phyloP scores from a whole-genome alignment of 306 rosid species.

The Pterocarpus santalinus region DNA sequence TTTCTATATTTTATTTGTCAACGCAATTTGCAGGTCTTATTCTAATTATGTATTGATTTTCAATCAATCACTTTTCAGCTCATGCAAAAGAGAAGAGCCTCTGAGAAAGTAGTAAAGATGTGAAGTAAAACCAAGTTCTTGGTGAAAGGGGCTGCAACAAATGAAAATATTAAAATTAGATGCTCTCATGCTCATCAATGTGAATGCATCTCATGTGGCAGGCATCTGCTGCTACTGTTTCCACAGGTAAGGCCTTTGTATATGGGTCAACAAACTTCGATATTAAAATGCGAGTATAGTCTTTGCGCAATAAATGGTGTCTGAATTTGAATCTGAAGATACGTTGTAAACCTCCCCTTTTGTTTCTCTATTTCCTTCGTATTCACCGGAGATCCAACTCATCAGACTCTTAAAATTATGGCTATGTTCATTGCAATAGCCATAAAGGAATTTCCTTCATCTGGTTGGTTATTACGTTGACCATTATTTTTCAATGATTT shows the following conservation, averaged over 20 bases:
- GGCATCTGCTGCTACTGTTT: neutral
- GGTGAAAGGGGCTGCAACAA: neutral
- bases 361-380: neutral
- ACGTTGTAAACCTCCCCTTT: neutral
- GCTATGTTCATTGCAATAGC: conserved; percentile 16
- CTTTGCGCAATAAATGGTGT: neutral
- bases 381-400: neutral
- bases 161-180: neutral
- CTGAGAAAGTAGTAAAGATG: too few species aligned
- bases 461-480: neutral
- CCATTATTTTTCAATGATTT: neutral
- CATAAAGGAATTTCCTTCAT: conserved; percentile 4
- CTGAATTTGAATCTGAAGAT: neutral
- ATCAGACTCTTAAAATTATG: neutral
- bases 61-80: too few species aligned
- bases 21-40: too few species aligned
- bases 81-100: too few species aligned
- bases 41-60: too few species aligned
- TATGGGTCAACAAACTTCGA: neutral
- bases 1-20: too few species aligned
- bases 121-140: neutral
- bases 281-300: neutral
- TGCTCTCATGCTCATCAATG: neutral
- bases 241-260: neutral
- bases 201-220: neutral